These are phyloP conservation scores for Penicillium pulvis DNA, from an alignment of 495 filamentous ascomycete genomes.

Conservation along the genomic window DNA sequence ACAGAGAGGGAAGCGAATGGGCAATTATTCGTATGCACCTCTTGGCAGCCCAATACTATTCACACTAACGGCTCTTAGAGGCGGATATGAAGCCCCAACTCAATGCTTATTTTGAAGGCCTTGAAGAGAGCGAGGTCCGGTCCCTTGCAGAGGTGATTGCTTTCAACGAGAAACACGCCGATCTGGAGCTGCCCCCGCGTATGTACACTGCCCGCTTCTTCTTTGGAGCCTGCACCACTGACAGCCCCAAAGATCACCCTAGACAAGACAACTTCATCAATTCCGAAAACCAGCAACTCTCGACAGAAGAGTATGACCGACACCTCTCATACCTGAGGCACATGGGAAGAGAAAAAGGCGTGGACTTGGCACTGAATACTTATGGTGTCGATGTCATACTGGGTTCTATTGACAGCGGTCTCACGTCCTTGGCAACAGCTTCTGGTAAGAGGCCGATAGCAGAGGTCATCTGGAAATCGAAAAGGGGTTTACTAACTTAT, in stretches of 20 bases:
- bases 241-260: conserved; percentile 11
- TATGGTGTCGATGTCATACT: conserved; percentile 19
- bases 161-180: conserved; percentile 26
- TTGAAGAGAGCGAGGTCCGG: conserved; percentile 23
- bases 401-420: conserved; percentile 12
- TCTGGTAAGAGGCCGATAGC: conserved; percentile 5
- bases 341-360: conserved; percentile 10
- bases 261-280: conserved; percentile 14
- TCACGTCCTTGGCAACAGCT: conserved; percentile 15
- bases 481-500: not conserved
- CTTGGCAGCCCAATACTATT: not conserved
- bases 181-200: conserved; percentile 26
- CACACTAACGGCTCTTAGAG: conserved; percentile 3
- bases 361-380: conserved; percentile 8
- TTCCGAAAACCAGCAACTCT: conserved; percentile 6
- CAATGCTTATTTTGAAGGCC: conserved; percentile 22
- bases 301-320: conserved; percentile 15
- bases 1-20: conserved; percentile 13
- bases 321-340: conserved; percentile 11
- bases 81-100: conserved; percentile 20
- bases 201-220: conserved; percentile 8
- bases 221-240: not conserved
- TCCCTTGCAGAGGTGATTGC: conserved; percentile 22
- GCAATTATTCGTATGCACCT: conserved; percentile 11
- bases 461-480: too few relatives aligned